Percentiles rank a stretch among this genome's conserved stretches.
Conservation (phyloP, 768 basidiomycete species). For the Royoungia palumana region DNA sequence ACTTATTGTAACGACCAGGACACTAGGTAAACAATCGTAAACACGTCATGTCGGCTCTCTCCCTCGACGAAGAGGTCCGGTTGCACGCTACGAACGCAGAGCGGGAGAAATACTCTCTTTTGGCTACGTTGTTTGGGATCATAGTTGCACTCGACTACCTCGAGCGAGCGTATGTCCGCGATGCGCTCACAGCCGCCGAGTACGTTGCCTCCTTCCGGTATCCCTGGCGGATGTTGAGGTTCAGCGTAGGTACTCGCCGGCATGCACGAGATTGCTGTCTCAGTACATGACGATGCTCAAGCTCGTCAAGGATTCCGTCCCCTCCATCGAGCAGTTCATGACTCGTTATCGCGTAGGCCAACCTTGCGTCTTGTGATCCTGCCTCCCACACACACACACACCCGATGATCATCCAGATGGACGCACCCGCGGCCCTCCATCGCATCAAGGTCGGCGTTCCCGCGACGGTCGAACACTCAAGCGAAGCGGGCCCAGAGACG, state of each 20-base stretch:
- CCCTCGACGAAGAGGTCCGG: constrained; percentile 89
- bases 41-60: constrained; percentile 39
- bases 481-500: constrained; percentile 87
- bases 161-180: constrained; percentile 92
- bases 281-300: constrained; percentile 98
- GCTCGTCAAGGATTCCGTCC: constrained; percentile 86
- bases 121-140: constrained; percentile 89
- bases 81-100: constrained; percentile 86
- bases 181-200: constrained; percentile 88
- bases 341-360: constrained; percentile 71
- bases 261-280: constrained; percentile 88
- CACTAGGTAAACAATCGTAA: too few relatives aligned
- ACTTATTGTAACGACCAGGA: too few relatives aligned
- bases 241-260: constrained; percentile 85
- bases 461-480: constrained; percentile 93
- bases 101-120: constrained; percentile 81
- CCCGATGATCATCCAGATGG: constrained; percentile 63
- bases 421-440: constrained; percentile 89
- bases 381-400: not conserved
- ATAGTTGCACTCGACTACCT: constrained; percentile 91
- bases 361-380: not conserved
- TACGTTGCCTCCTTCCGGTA: constrained; percentile 47
- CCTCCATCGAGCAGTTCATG: constrained; percentile 90
- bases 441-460: constrained; percentile 90
- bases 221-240: constrained; percentile 7